Base-by-base conservation (phyloP, 2,329 filamentous ascomycete species). In the Aspergillus pseudotamarii region DNA sequence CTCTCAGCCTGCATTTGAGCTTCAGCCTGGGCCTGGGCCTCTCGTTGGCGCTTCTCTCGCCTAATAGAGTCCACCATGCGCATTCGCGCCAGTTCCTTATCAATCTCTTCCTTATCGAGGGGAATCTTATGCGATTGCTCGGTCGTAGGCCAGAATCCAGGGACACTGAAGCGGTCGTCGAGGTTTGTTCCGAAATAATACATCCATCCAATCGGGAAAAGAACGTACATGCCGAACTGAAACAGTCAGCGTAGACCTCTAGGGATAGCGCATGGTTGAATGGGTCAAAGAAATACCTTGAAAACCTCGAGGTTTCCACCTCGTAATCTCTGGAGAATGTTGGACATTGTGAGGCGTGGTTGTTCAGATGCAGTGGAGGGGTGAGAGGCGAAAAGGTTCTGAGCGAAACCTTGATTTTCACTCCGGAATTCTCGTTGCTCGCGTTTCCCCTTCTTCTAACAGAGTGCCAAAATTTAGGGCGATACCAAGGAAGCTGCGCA, bases 101-200 rank as follows among this genome's bases (percentile, higher is more conserved):
- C 86, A 73, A 99, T 95, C 60, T 84, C 81, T 30, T 84, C 82
- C 14, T 80, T 83, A 51, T 85, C 82, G 23, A 81, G 70, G 0
- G 84, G 83, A n/a, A 86, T 84, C 58, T 79, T 80, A 67, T 85
- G 82, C 66, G 83, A 84, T 66, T 83, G 80, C 64, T 80, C 78
- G 10, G 79, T 84, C 73, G 89, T 92, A 32, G 95, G 95, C 95
- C 95, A 99, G 84, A 99, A 99, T 62, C 91, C 91, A 26, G 91
- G 89, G 1, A 98, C 92, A 55, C 86, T 82, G 84, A 99, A 99
- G 68, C 93, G 90, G 69, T 90, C 86, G 80, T 99, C 95, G 76
- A 99, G 92, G 80, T 99, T 99, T 61, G 94, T 97, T 76, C 95
- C 95, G 80, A 98, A 99, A 84, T 99, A 99, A 85, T 96, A 98